Percentiles rank a stretch among this genome's conserved stretches.
These are phyloP conservation scores for Pleurotus pulmonarius DNA, from an alignment of 768 basidiomycete species.

Conservation along the genomic window DNA sequence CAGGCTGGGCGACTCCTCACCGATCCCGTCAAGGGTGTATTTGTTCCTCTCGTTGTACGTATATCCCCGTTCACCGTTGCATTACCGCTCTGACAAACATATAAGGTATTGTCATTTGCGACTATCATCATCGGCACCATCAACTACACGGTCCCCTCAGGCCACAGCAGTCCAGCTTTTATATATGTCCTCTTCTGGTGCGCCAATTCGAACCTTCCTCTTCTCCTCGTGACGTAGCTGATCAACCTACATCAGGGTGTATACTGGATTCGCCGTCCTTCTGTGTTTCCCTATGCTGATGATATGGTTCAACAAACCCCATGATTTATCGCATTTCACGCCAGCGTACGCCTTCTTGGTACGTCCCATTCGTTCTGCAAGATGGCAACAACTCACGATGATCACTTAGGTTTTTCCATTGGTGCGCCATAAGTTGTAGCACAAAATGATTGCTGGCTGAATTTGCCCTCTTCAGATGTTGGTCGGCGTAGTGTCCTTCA, in stretches of 20 bases:
- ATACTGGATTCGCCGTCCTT: slow-evolving; percentile 30
- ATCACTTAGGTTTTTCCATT: slow-evolving; percentile 25
- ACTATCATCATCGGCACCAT: slow-evolving; percentile 46
- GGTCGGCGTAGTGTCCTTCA: slow-evolving; percentile 43
- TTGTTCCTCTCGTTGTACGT: slow-evolving; percentile 30
- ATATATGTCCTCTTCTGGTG: slow-evolving; percentile 45
- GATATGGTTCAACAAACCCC: slow-evolving; percentile 46
- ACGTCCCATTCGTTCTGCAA: slow-evolving; percentile 7
- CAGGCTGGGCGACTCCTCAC: slow-evolving; percentile 38
- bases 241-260: slow-evolving; percentile 29
- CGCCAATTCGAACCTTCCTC: slow-evolving; percentile 4
- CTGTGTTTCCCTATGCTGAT: slow-evolving; percentile 45
- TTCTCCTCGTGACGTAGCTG: background rate
- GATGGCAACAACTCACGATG: background rate
- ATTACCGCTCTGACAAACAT: background rate
- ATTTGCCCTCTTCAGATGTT: slow-evolving; percentile 31
- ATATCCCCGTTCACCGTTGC: background rate
- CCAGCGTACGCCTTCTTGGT: slow-evolving; percentile 35
- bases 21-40: slow-evolving; percentile 42
- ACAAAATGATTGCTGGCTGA: background rate
- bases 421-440: slow-evolving; percentile 19
- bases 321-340: slow-evolving; percentile 36
- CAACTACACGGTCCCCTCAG: slow-evolving; percentile 38
- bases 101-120: slow-evolving; percentile 46
- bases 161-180: slow-evolving; percentile 27